These are phyloP conservation scores for Ophiostoma fasciatum DNA, from an alignment of 2,329 filamentous ascomycete genomes.

Conservation along the genomic window DNA sequence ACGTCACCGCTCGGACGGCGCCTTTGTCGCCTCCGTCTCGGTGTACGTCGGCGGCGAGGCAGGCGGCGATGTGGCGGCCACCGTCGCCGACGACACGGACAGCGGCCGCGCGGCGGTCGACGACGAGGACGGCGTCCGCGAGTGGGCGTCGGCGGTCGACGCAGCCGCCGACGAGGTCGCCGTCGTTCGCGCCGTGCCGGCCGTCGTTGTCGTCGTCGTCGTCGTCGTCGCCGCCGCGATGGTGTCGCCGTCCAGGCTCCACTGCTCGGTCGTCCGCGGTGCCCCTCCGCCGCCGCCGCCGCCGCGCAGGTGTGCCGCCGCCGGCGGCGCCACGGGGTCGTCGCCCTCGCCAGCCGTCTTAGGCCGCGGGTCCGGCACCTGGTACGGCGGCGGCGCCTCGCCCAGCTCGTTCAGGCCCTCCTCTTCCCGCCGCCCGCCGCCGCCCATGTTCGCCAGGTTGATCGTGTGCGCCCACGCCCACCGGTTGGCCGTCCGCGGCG, in stretches of 20 bases:
- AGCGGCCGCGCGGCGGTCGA: neutral
- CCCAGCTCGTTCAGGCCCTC: conserved; percentile 16
- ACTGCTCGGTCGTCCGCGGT: neutral
- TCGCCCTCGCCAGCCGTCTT: no score
- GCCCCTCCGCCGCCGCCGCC: no score
- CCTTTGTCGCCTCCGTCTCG: neutral
- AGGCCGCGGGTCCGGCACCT: conserved; percentile 1
- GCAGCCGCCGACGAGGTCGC: no score
- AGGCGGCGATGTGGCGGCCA: neutral
- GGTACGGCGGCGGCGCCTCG: conserved; percentile 16
- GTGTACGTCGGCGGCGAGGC: conserved; percentile 3
- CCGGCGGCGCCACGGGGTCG: neutral
- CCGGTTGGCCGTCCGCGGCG: conserved; percentile 6
- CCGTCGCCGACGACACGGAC: neutral
- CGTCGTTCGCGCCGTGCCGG: no score
- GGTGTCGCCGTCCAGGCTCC: conserved; percentile 1
- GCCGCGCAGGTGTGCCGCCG: neutral
- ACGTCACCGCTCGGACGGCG: neutral
- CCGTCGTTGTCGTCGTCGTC: no score
- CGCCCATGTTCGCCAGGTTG: neutral
- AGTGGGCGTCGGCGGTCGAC: no score
- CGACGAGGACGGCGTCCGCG: no score
- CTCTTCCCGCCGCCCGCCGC: neutral
- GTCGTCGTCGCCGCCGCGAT: neutral
- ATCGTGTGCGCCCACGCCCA: conserved; percentile 7